Evolutionary conservation across 352 stramenopile species (phyloP).

Genomic region (Pythium dissotocum): DNA sequence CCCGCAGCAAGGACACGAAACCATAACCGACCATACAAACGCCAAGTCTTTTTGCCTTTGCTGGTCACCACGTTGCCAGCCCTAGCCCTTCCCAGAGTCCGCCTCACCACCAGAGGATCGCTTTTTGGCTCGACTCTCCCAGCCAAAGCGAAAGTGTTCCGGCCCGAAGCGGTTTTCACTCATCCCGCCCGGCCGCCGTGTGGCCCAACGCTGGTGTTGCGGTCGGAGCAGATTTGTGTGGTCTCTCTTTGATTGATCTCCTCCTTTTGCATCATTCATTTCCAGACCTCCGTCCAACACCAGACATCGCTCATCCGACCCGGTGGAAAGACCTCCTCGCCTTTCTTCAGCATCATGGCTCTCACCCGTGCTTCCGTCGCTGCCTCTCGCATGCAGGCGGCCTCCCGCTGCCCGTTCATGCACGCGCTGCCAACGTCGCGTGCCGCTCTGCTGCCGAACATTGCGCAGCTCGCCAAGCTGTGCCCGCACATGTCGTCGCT

Average conservation of each 20-base stretch:
- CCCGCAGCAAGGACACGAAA: slow-evolving; percentile 24
- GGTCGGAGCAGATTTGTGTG: neutral
- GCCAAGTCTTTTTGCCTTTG: neutral
- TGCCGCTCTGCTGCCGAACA: slow-evolving; percentile 82
- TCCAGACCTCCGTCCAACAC: slow-evolving; percentile 34
- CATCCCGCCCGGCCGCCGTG: no score
- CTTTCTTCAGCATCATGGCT: slow-evolving; percentile 45
- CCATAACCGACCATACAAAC: slow-evolving; percentile 10
- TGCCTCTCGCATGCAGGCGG: slow-evolving; percentile 66
- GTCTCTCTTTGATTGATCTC: neutral
- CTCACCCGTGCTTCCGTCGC: slow-evolving; percentile 70
- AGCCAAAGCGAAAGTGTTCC: no score
- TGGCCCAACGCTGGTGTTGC: no score
- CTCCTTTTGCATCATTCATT: no score
- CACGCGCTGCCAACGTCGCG: slow-evolving; percentile 70
- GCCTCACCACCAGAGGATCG: slow-evolving; percentile 11
- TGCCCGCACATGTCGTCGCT: slow-evolving; percentile 86
- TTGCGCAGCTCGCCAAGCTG: slow-evolving; percentile 81
- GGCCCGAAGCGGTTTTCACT: slow-evolving; percentile 2
- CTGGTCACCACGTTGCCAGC: neutral
- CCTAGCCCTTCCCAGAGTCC: slow-evolving; percentile 4
- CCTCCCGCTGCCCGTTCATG: slow-evolving; percentile 85
- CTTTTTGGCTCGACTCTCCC: slow-evolving; percentile 9
- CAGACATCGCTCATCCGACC: slow-evolving; percentile 9
- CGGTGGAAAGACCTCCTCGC: neutral